Conservation (phyloP, 2,329 filamentous ascomycete species). For the Aspergillus pseudonomiae region DNA sequence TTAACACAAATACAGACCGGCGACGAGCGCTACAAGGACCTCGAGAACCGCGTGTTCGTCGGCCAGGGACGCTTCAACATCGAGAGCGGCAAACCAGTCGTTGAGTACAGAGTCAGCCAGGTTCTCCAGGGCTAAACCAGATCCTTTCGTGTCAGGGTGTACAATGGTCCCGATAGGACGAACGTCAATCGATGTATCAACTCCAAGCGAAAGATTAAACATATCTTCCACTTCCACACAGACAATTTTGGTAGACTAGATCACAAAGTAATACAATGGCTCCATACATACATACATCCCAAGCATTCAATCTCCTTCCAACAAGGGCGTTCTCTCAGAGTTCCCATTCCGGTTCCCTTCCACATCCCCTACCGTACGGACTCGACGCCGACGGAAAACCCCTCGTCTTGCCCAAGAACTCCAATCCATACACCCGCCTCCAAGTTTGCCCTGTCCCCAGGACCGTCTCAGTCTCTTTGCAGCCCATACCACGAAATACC, state of each 20-base stretch:
- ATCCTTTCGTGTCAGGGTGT: neutral
- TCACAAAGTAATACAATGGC: neutral
- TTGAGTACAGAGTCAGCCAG: slow-evolving; percentile 49
- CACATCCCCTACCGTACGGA: slow-evolving; percentile 11
- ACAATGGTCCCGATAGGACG: neutral
- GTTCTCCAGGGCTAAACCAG: slow-evolving; percentile 30
- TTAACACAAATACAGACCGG: slow-evolving; percentile 36
- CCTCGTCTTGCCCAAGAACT: neutral
- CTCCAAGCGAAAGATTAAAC: neutral
- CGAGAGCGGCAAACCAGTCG: slow-evolving; percentile 40
- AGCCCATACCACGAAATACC: slow-evolving; percentile 21
- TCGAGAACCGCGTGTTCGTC: slow-evolving; percentile 46
- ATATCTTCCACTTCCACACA: neutral
- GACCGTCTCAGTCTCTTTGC: slow-evolving; percentile 15
- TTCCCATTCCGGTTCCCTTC: slow-evolving; percentile 8
- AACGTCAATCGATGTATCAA: neutral
- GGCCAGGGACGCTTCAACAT: slow-evolving; percentile 45
- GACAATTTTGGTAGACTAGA: neutral
- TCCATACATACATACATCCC: too few relatives aligned
- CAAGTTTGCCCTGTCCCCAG: slow-evolving; percentile 15
- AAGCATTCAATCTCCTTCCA: slow-evolving; percentile 14
- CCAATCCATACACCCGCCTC: neutral
- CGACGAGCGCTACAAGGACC: slow-evolving; percentile 44
- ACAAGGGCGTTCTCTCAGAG: slow-evolving; percentile 31
- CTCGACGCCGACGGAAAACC: neutral